Percentiles rank a stretch among this genome's conserved stretches.
Evolutionary conservation across 2,329 filamentous ascomycete species (phyloP).

Genomic region (Fusarium hainanense): DNA sequence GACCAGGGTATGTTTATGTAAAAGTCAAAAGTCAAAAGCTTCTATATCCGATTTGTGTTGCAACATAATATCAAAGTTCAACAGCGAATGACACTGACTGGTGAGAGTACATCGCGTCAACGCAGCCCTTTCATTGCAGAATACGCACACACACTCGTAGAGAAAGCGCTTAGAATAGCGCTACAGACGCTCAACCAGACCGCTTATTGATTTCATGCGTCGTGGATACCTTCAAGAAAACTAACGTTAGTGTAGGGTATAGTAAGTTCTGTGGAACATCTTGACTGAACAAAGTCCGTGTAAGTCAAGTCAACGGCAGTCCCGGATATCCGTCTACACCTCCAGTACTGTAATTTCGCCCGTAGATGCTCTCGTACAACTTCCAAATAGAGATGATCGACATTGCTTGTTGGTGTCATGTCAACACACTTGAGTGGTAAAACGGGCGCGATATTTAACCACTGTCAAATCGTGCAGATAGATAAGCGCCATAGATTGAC

Average conservation of each 20-base stretch:
- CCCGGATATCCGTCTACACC: too few relatives aligned
- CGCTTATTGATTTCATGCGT: conserved; percentile 3
- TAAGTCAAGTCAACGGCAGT: conserved; percentile 11
- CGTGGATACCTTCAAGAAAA: background rate
- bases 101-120: conserved; percentile 11
- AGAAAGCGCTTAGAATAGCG: conserved; percentile 31
- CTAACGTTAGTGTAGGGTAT: conserved; percentile 1
- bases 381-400: conserved; percentile 16
- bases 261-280: background rate
- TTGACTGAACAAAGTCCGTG: conserved; percentile 1
- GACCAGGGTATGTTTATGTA: background rate
- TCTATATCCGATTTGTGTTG: conserved; percentile 12
- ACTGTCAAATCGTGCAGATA: background rate
- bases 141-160: background rate
- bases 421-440: background rate
- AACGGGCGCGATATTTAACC: conserved; percentile 12
- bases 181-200: conserved; percentile 14
- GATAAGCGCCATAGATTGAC: conserved; percentile 19
- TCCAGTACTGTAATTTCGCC: background rate
- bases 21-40: background rate
- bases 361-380: background rate
- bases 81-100: background rate
- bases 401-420: conserved; percentile 6
- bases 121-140: conserved; percentile 21
- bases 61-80: background rate